Evolutionary conservation across 1,139 yeast species (phyloP).

Genomic region (Diutina pseudorugosa): DNA sequence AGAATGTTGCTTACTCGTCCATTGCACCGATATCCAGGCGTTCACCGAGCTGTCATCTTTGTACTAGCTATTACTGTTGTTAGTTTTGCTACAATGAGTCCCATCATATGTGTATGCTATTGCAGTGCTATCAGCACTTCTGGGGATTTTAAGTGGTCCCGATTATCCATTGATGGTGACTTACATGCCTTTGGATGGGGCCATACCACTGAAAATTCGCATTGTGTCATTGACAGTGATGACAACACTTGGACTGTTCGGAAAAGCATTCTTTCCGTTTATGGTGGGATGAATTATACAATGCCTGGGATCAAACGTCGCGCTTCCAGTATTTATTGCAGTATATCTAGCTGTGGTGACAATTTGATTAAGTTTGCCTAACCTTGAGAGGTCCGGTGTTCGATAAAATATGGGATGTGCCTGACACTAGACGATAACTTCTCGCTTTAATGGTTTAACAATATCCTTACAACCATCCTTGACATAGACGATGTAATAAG

Average conservation of each 20-base stretch:
- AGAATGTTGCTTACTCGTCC: constrained; percentile 35
- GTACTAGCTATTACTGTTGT: constrained; percentile 21
- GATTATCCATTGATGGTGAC: constrained; percentile 39
- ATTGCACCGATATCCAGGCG: constrained; percentile 30
- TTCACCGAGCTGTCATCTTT: constrained; percentile 33
- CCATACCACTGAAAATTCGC: constrained; percentile 43
- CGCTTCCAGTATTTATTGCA: constrained; percentile 39
- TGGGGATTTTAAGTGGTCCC: constrained; percentile 43
- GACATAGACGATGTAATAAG: constrained; percentile 80
- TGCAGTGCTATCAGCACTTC: constrained; percentile 32
- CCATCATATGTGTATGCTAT: constrained; percentile 27
- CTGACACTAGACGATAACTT: neutral
- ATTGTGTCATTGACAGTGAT: constrained; percentile 40
- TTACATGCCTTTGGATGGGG: constrained; percentile 7
- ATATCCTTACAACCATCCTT: constrained; percentile 47
- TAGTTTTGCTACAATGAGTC: constrained; percentile 35
- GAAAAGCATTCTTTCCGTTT: constrained; percentile 50
- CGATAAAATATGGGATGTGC: no score
- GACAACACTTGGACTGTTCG: constrained; percentile 50
- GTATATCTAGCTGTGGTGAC: constrained; percentile 24
- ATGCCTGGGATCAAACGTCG: constrained; percentile 37
- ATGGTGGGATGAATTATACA: constrained; percentile 41
- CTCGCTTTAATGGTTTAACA: constrained; percentile 50
- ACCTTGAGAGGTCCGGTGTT: constrained; percentile 6
- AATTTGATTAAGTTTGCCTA: constrained; percentile 37